Evolutionary conservation across 441 rosid genomes (phyloP), one percentile per base, ranked within the genome.

Genomic region (Rhodomyrtus psidioides): DNA sequence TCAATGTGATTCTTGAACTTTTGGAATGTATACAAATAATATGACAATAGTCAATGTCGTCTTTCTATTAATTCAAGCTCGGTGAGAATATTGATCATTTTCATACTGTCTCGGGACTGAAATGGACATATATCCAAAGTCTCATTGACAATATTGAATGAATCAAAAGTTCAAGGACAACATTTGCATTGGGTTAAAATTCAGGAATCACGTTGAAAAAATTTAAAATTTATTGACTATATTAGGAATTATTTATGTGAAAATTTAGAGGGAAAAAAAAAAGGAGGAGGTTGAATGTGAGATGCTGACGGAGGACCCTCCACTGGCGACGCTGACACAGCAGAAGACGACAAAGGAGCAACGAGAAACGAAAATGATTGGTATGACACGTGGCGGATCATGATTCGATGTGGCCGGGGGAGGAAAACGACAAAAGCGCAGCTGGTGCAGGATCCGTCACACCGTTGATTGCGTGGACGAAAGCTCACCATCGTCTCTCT

Each of bases 381-480:
- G 93, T 8, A 2, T 85, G 92, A 90, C 93, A 89, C 90, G 89
- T 91, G 94, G 91, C 88, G 7, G 4, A 2, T 2, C 19, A 10
- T 83, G 91, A 92, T 89, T 90, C 65, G 90, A 83, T 81, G 28
- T 6, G 82, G 57, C 84, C 39, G n/a, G 42, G 26, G 19, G n/a
- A 30, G 26, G 3, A 59, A 55, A 46, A 85, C 10, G 51, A 57
- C 51, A 21, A 83, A 49, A 82, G 55, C 46, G 84, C 85, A 57
- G 88, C 62, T 17, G 88, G 88, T 82, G 85, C 57, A 90, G 81
- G 86, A 89, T 88, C 89, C 79, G 89, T 93, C 94, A 91, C 94
- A 91, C 92, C 94, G 90, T 90, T 90, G 93, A 91, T 93, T 88
- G 94, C 94, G 94, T 92, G 91, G 95, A 92, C 92, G 94, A 90